Evolutionary conservation across 176 grass and related monocot genomes (phyloP), one percentile per base, ranked within the genome.

Genomic region (Thalia dealbata): DNA sequence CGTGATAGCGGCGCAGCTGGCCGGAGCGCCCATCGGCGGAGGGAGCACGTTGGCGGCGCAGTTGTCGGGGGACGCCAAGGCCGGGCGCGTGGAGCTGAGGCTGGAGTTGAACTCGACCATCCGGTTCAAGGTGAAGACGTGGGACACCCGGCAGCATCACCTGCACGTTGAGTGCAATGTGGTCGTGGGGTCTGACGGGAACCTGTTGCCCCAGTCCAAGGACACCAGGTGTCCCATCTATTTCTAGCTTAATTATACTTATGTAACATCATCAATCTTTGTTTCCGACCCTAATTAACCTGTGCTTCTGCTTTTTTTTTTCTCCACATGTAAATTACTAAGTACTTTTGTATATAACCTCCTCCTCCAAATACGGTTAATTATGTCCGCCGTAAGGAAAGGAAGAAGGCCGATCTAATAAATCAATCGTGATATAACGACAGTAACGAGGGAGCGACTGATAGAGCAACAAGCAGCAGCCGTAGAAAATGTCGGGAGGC

Each of bases 81-180:
- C 84, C 0, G 89, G 92, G 2, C 43, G 72, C 52, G 61, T 90
- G n/a, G 50, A 0, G 27, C 25, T 96, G 52, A 51, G 78, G 60
- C 65, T 96, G 27, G 21, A 70, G 78, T 82, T 96, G 44, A 92
- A 44, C 50, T 90, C 93, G 26, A 81, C 71, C 43, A 71, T 88
- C 44, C 68, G 63, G 72, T 96, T 96, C 84, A 67, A 86, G 75
- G 82, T 86, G 73, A 86, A 79, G 81, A 1, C 80, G 21, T 96
- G 92, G 92, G 92, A 96, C 80, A 90, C 78, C 12, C 74, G 46
- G 65, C 29, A 46, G 29, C 93, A 96, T 78, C 80, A 64, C 61
- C 52, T 92, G 70, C 88, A 92, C 52, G 89, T 78, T 11, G 64
- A 80, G 8, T 96, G 93, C 64, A 63, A 78, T 62, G 21, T 90